These are phyloP conservation scores for Phylloporus scabripes DNA, from an alignment of 768 basidiomycete genomes.

Conservation along the genomic window DNA sequence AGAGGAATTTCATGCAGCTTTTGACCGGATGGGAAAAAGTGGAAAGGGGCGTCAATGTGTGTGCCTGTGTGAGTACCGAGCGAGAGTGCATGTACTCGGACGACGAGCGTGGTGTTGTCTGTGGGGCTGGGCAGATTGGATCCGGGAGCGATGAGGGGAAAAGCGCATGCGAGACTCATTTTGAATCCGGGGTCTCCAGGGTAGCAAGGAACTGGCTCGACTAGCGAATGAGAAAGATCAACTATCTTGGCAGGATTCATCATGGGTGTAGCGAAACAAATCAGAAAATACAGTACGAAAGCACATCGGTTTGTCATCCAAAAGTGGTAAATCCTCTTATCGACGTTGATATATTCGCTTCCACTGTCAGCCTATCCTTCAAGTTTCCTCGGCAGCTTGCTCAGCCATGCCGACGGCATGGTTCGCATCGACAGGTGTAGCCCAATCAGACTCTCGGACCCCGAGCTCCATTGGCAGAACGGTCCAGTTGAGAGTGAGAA, in stretches of 20 bases:
- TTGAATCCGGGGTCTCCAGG: constrained; percentile 25
- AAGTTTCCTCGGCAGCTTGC: background rate
- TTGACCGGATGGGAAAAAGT: constrained; percentile 55
- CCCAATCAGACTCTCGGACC: constrained; percentile 17
- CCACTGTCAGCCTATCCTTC: background rate
- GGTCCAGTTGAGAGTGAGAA: constrained; percentile 46
- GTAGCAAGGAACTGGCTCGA: constrained; percentile 21
- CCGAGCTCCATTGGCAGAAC: constrained; percentile 8
- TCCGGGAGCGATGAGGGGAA: constrained; percentile 4
- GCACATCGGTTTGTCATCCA: background rate
- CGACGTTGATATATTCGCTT: too few relatives aligned
- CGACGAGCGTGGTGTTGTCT: constrained; percentile 6
- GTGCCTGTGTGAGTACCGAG: constrained; percentile 72
- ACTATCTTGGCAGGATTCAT: constrained; percentile 17
- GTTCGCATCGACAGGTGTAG: background rate
- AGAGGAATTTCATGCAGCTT: constrained; percentile 58
- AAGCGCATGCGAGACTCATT: constrained; percentile 18
- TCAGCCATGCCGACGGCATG: background rate
- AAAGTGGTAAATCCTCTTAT: background rate
- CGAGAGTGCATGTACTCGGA: constrained; percentile 35
- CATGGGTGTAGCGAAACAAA: background rate
- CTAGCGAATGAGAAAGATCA: constrained; percentile 26
- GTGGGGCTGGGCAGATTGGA: constrained; percentile 14
- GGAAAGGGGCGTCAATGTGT: constrained; percentile 74
- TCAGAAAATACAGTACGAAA: background rate